Base-by-base conservation (phyloP, 1,139 yeast genomes). In the Yamadazyma sp. region DNA sequence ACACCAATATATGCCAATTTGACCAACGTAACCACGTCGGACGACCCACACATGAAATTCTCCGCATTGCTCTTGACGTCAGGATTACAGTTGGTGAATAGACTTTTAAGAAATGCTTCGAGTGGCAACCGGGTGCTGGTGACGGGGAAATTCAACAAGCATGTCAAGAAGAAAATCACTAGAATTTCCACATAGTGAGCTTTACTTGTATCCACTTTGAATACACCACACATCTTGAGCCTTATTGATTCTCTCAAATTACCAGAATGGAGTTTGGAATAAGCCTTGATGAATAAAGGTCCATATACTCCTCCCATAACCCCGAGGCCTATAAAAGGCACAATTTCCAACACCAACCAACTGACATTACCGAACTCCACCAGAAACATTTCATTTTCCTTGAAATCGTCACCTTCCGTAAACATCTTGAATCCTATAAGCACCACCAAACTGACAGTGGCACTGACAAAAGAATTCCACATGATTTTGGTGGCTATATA, bases 391-490 rank as follows among this genome's bases (percentile, higher is more conserved):
- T 82, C 80, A 39, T 75, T 67, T 43, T 80, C 78, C 3, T 73
- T 68, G 45, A 73, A 67, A 36, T 78, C 71, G 30, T 73, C 50
- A 7, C 77, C 77, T 27, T 68, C 74, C 31, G 85, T 81, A 12
- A 87, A 82, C 38, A 81, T 73, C 43, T 76, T 62, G 41, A 74
- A 68, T 31, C 85, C 84, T 3, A 62, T 59, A 23, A 86, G 59
- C 0, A 83, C 70, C 2, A 84, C 76, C n/a, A 83, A 82, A 1
- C 89, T 83, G 7, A 81, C 64, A 49, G 88, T 83, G 1, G 95
- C 83, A 45, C 87, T 78, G 3, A 86, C 83, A 59, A 86, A 86
- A 3, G 89, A 79, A 47, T 78, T 82, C 96, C 95, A 86, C 82
- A 86, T 78, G 46, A 82, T 73, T 42, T 71, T 74, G 18, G 79